Evolutionary conservation across 495 filamentous ascomycete genomes (phyloP), one percentile per base, ranked within the genome.

Genomic region (Penicillium paradoxum): DNA sequence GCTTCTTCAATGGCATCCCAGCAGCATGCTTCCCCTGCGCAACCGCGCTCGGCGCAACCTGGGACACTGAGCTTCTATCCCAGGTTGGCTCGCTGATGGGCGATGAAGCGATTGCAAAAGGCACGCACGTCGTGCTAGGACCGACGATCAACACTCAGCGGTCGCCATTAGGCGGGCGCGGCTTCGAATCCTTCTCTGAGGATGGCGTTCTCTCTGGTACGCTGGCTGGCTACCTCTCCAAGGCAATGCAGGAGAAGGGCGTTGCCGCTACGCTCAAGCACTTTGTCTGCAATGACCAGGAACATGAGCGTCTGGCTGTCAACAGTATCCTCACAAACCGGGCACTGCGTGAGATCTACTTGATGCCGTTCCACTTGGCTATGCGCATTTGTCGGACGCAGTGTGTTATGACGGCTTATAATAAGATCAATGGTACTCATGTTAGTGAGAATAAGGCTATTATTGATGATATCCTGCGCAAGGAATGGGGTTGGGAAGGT

Each of bases 81-180:
- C 57, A 80, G 46, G 73, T 84, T 6, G 87, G 87, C 30, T 68
- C 68, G 24, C 64, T 81, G 10, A 80, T 92, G 73, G 87, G 79
- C 9, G 78, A 83, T 10, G 87, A 90, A 64, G 77, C 84, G 13
- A 83, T 81, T 40, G 78, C 83, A 7, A 89, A 89, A 63, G 83
- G 85, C 13, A 80, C 83, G 4, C 83, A 88, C 46, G 77, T 86
- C 13, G 76, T 91, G 18, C 74, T 91, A 14, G 88, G 86, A 1
- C 88, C 88, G 14, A 90, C 87, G 4, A 84, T 90, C 62, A 91
- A 88, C 63, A 86, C 85, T 63, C 88, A 91, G 53, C 79, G 88
- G 18, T 82, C 82, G 1, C 88, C 88, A 3, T 75, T 90, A 0
- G 88, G 88, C 8, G 88, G 88, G 6, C 79, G 88, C 53, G 86